phyloP scores from a whole-genome alignment of 805 yeast species.

The Starmerella tilneyi region DNA sequence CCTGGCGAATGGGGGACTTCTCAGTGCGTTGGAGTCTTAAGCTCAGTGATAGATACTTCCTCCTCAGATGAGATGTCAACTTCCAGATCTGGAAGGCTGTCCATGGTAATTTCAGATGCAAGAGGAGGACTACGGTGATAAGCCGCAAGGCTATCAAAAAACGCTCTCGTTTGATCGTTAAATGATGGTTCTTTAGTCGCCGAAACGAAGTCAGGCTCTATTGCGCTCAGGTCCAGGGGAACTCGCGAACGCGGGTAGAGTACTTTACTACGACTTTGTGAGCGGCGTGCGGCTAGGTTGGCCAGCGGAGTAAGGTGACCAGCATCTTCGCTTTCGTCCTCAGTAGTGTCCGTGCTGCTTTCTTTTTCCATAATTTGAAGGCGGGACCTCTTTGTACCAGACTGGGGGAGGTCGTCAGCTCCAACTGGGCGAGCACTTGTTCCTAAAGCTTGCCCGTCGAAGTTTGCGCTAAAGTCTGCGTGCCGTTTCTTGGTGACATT shows the following conservation, averaged over 20 bases:
- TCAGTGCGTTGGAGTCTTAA: background rate
- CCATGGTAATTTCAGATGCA: background rate
- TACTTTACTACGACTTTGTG: background rate
- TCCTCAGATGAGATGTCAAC: background rate
- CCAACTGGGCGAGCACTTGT: background rate
- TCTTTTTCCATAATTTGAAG: background rate
- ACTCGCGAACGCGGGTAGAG: constrained; percentile 4
- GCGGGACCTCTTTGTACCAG: background rate
- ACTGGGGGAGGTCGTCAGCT: background rate
- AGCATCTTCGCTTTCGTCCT: background rate
- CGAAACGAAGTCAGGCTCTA: background rate
- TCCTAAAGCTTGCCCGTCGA: too few relatives aligned
- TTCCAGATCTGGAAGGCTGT: constrained; percentile 14
- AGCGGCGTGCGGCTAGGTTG: constrained; percentile 1
- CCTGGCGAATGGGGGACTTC: background rate
- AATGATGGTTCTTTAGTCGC: background rate
- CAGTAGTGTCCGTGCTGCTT: background rate
- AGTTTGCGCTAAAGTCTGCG: too few relatives aligned
- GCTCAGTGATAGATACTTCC: background rate
- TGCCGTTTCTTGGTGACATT: background rate
- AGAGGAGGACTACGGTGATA: background rate
- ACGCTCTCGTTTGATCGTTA: background rate
- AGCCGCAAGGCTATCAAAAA: background rate
- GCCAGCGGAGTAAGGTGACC: background rate
- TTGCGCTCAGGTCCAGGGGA: background rate